phyloP scores from a whole-genome alignment of 768 basidiomycete genomes.

The Boletus eberwhitei region DNA sequence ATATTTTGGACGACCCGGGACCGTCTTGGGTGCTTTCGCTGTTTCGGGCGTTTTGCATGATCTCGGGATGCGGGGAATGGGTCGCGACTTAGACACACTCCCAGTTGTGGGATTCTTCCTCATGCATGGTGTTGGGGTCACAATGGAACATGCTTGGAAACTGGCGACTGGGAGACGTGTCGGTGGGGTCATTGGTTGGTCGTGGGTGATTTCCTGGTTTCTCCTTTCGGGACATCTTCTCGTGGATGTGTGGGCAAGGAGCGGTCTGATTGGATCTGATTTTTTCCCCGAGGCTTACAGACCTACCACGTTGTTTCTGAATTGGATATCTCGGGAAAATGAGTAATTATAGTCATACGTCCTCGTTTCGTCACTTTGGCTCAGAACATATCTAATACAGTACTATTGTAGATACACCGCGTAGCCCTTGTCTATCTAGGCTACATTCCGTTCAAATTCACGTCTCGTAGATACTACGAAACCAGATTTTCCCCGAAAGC shows the following conservation, averaged over 20 bases:
- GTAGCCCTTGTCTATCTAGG: no score
- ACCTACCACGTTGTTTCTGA: constrained; percentile 15
- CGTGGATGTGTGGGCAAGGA: constrained; percentile 40
- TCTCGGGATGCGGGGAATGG: constrained; percentile 56
- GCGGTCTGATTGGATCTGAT: constrained; percentile 18
- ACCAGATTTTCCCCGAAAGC: neutral
- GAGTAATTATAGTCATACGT: neutral
- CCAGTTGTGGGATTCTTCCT: constrained; percentile 52
- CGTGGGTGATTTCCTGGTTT: constrained; percentile 52
- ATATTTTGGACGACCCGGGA: constrained; percentile 47
- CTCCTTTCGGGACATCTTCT: constrained; percentile 45
- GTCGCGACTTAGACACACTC: constrained; percentile 44
- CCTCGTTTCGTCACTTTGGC: neutral
- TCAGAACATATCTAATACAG: neutral
- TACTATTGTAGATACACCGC: neutral
- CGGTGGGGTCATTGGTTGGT: constrained; percentile 44
- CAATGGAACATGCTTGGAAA: constrained; percentile 49
- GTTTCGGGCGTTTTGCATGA: constrained; percentile 62
- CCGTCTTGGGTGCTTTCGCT: constrained; percentile 55
- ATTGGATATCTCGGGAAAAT: constrained; percentile 1
- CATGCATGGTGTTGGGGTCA: constrained; percentile 50
- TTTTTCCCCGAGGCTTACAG: constrained; percentile 16
- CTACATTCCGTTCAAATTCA: neutral
- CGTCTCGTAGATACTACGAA: neutral
- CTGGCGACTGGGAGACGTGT: constrained; percentile 43